Conservation (phyloP, 148 eudicot species). For the Nepenthes mirabilis region DNA sequence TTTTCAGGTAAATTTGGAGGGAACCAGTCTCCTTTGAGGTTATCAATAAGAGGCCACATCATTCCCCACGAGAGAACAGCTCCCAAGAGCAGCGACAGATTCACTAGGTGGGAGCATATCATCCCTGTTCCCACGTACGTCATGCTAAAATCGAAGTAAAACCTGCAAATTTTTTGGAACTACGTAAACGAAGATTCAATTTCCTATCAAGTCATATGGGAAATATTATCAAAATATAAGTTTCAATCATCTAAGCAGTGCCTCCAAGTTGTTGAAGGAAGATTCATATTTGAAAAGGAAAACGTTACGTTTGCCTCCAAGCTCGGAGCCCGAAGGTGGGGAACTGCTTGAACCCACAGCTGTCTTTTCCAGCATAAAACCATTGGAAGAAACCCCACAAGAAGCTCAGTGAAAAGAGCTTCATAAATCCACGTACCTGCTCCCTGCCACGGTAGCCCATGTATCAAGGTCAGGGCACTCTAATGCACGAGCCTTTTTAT, state of each 20-base stretch:
- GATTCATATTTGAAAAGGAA: neutral
- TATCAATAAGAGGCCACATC: conserved; percentile 70
- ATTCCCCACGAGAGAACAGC: conserved; percentile 74
- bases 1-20: conserved; percentile 39
- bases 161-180: conserved; percentile 23
- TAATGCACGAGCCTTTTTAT: no score
- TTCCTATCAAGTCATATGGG: no score
- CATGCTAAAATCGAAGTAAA: conserved; percentile 73
- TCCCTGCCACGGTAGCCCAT: conserved; percentile 17
- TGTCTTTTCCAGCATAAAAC: conserved; percentile 31
- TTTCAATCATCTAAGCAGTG: no score
- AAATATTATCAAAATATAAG: no score
- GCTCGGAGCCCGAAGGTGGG: conserved; percentile 50
- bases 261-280: neutral
- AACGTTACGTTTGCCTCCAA: conserved; percentile 15
- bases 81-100: conserved; percentile 60
- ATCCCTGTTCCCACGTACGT: conserved; percentile 79
- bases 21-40: conserved; percentile 50
- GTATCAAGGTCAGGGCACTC: no score
- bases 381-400: conserved; percentile 69
- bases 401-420: conserved; percentile 63
- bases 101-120: conserved; percentile 77
- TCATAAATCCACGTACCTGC: conserved; percentile 32
- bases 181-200: neutral
- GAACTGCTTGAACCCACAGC: conserved; percentile 44